Evolutionary conservation across 2,329 filamentous ascomycete genomes (phyloP), one percentile per base, ranked within the genome.

Genomic region (Monosporascus sp.): DNA sequence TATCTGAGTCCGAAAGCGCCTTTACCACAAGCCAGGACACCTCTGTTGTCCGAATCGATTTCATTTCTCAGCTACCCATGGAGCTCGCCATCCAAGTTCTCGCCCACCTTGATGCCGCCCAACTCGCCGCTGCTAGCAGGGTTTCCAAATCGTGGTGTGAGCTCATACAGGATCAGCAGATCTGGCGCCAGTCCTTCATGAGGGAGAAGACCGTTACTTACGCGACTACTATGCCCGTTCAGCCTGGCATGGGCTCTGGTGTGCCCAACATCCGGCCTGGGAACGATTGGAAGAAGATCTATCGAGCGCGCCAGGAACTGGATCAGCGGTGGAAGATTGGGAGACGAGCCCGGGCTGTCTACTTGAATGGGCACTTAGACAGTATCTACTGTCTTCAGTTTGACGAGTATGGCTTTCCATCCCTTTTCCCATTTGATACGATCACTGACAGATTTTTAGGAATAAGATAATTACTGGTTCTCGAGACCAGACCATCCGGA

Each of bases 361-460:
- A 97, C 70, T 80, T 99, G 22, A 91, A 94, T 63, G 94, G 94
- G 2, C 94, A 99, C 69, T 86, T 86, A 26, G 94, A 99, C 70
- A 97, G 91, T 60, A 95, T 99, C 53, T 99, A 99, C 74, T 99
- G 94, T 71, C 83, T 96, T 53, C 94, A 99, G 68, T 99, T 97
- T 68, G 94, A 99, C 69, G 93, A 97, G 87, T 91, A 80, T 63
- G 86, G 76, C 19, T 22, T 31, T 27, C 19, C 24, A 14, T n/a
- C 7, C 38, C 17, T 48, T 37, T 24, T 7, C 19, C 6, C 35
- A 45, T 24, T 43, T 16, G 24, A 3, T 20, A 26, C 46, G 19
- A 26, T 41, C 51, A 58, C 73, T 79, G 68, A 78, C 63, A 37
- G 19, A 16, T n/a, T 20, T 50, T 24, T 64, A 91, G 88, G 69